A percentile compares a stretch with the other conserved stretches of the same genome.
Evolutionary conservation across 202 grass and related monocot genomes (phyloP).

Genomic region (Carex arenaria): DNA sequence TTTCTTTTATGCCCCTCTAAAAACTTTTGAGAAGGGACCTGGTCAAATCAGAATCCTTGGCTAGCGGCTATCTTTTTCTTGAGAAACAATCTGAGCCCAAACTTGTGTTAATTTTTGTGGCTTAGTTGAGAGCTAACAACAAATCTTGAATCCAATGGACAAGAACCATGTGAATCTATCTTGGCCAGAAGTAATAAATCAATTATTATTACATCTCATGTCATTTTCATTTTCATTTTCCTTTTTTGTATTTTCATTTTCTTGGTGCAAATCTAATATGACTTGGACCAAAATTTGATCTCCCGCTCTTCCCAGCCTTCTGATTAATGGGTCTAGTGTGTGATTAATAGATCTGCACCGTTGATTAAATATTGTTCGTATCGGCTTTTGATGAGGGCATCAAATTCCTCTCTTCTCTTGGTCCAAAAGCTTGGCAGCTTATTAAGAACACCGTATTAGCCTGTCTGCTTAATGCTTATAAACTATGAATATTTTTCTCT

Average conservation of each 20-base stretch:
- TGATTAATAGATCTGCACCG: background rate
- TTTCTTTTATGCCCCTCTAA: conserved; percentile 21
- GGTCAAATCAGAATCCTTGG: conserved; percentile 31
- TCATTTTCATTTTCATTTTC: background rate
- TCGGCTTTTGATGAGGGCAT: background rate
- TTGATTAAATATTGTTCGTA: background rate
- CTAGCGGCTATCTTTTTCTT: conserved; percentile 1
- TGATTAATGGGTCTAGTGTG: background rate
- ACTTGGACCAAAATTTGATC: background rate
- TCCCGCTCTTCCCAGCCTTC: background rate
- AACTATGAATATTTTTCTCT: too few species aligned
- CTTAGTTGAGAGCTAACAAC: conserved; percentile 19
- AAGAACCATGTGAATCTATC: conserved; percentile 6
- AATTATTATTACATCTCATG: conserved; percentile 1
- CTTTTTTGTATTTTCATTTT: background rate
- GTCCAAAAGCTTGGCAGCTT: background rate
- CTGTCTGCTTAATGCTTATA: too few species aligned
- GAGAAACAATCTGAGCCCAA: conserved; percentile 11
- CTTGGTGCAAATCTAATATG: background rate
- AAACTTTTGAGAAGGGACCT: conserved; percentile 34
- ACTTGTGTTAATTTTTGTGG: conserved; percentile 11
- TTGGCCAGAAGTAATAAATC: conserved; percentile 17
- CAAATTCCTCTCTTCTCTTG: background rate
- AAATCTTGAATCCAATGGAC: conserved; percentile 3
- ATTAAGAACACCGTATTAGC: too few species aligned